phyloP scores from a whole-genome alignment of 495 filamentous ascomycete genomes.

The Cladorrhinum samala region DNA sequence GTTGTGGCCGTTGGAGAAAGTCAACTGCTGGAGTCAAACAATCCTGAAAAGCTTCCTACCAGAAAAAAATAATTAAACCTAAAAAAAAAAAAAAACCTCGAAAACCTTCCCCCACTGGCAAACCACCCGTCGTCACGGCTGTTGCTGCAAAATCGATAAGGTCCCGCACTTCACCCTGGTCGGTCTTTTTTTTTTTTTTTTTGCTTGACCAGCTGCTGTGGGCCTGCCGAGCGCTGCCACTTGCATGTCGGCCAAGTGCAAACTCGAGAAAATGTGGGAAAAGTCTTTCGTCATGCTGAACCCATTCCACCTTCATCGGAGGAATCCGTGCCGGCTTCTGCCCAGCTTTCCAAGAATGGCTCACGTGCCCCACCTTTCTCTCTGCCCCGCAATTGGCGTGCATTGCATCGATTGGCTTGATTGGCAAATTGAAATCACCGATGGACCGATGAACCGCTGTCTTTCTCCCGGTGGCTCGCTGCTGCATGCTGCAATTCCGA shows the following conservation, averaged over 20 bases:
- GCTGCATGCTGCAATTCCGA: no score
- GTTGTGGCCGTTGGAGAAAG: no score
- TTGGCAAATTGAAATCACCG: no score
- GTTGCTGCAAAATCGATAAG: no score
- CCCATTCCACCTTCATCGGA: not conserved
- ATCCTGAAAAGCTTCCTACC: not conserved
- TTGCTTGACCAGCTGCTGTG: no score
- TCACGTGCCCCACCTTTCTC: constrained; percentile 20
- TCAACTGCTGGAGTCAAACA: no score
- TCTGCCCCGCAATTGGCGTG: constrained; percentile 14
- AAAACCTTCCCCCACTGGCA: not conserved
- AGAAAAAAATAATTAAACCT: not conserved
- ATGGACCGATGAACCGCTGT: not conserved
- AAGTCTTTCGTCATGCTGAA: constrained; percentile 13
- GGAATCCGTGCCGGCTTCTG: constrained; percentile 13
- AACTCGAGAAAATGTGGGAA: not conserved
- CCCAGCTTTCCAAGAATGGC: not conserved
- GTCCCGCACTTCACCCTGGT: no score
- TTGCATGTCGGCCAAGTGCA: no score
- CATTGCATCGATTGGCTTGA: no score
- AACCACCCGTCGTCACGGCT: not conserved
- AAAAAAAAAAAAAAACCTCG: no score
- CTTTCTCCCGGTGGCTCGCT: no score
- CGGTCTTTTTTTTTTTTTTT: not conserved
- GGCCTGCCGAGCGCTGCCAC: no score